Percentiles rank a stretch among this genome's conserved stretches.
Conservation (phyloP, 768 basidiomycete genomes). For the Xerocomellus dryophilus region DNA sequence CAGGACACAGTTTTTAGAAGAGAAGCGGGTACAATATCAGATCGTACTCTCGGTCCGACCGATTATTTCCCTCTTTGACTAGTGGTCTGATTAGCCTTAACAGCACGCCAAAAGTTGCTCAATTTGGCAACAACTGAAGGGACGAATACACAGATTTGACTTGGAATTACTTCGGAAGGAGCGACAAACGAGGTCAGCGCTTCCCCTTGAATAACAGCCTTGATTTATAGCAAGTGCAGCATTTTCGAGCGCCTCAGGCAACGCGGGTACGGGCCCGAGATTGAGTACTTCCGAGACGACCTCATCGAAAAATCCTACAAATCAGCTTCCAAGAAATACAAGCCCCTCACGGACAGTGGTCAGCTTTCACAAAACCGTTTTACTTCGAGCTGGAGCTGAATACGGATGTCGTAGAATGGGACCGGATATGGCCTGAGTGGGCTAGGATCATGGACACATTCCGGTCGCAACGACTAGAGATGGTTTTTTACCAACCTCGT, state of each 20-base stretch:
- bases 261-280: slow-evolving; percentile 12
- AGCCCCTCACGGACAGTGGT: slow-evolving; percentile 14
- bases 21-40: not conserved
- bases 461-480: slow-evolving; percentile 6
- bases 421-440: slow-evolving; percentile 6
- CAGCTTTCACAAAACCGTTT: not conserved
- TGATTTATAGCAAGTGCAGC: slow-evolving; percentile 1
- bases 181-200: slow-evolving; percentile 8
- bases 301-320: not conserved
- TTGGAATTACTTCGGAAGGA: slow-evolving; percentile 7
- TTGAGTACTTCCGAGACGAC: not conserved
- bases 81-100: not conserved
- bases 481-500: slow-evolving; percentile 1
- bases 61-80: not conserved
- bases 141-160: slow-evolving; percentile 9
- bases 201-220: not conserved
- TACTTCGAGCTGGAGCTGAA: not conserved
- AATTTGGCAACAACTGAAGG: slow-evolving; percentile 11
- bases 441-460: not conserved
- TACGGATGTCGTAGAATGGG: slow-evolving; percentile 8
- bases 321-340: slow-evolving; percentile 8
- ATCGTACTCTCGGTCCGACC: slow-evolving; percentile 3
- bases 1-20: slow-evolving; percentile 4
- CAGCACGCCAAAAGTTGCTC: slow-evolving; percentile 13
- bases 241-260: slow-evolving; percentile 17